Conservation (phyloP, 805 yeast species). For the Pichia phayaonensis region DNA sequence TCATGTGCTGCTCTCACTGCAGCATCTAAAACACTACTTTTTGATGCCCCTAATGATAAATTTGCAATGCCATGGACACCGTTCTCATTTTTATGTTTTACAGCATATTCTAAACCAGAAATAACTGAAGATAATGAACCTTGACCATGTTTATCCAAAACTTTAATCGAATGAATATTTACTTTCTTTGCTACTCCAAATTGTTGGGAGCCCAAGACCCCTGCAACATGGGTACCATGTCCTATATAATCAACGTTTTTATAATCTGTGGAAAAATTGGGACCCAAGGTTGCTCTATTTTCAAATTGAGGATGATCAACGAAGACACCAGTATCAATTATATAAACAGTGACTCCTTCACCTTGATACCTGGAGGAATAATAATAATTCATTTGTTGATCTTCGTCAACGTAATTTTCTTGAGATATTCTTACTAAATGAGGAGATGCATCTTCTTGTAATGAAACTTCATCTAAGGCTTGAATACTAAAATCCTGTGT, state of each 20-base stretch:
- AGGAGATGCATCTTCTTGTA: slow-evolving; percentile 33
- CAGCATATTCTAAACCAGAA: slow-evolving; percentile 60
- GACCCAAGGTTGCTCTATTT: slow-evolving; percentile 52
- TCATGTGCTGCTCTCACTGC: slow-evolving; percentile 72
- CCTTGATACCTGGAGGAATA: slow-evolving; percentile 46
- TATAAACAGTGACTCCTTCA: slow-evolving; percentile 58
- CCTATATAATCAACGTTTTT: slow-evolving; percentile 64
- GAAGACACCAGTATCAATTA: slow-evolving; percentile 79
- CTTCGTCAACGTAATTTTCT: slow-evolving; percentile 22
- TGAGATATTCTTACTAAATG: slow-evolving; percentile 63
- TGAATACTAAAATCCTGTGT: slow-evolving; percentile 58
- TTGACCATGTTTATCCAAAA: slow-evolving; percentile 57
- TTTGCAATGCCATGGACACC: slow-evolving; percentile 58
- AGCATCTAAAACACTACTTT: slow-evolving; percentile 56
- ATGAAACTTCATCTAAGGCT: slow-evolving; percentile 39
- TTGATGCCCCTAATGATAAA: slow-evolving; percentile 70
- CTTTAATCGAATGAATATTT: slow-evolving; percentile 64
- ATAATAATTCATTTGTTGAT: slow-evolving; percentile 34
- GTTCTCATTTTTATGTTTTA: slow-evolving; percentile 41
- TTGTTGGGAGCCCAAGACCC: slow-evolving; percentile 68
- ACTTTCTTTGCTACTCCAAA: slow-evolving; percentile 79
- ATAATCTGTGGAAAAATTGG: slow-evolving; percentile 54
- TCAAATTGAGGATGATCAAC: slow-evolving; percentile 55
- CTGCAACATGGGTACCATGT: slow-evolving; percentile 94
- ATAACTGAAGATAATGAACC: slow-evolving; percentile 64